Conservation (phyloP, 768 basidiomycete genomes). For the Leccinum longicurvipes region DNA sequence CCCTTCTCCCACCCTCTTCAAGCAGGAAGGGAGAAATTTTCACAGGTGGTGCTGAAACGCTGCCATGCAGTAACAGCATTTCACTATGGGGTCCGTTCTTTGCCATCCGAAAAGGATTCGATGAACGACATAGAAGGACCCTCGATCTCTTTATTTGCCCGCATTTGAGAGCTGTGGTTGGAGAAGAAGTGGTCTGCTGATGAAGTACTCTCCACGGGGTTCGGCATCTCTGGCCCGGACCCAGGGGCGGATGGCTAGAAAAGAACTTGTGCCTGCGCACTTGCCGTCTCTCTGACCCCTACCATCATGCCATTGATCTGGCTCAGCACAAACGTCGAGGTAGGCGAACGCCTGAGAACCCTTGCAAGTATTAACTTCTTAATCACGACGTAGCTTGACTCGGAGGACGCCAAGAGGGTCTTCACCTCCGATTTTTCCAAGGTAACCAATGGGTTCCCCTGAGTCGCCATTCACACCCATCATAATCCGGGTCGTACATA, state of each 20-base stretch:
- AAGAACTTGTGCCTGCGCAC: background rate
- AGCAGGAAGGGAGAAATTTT: no score
- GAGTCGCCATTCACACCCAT: background rate
- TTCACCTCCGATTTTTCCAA: constrained; percentile 54
- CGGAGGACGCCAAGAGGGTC: constrained; percentile 30
- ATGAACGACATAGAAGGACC: no score
- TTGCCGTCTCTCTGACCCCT: background rate
- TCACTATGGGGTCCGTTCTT: no score
- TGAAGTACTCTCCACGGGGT: no score
- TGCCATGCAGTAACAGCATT: no score
- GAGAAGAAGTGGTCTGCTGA: no score
- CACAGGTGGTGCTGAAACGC: no score
- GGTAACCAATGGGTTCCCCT: constrained; percentile 32
- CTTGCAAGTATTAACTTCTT: background rate
- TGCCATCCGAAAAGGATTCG: no score
- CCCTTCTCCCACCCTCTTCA: no score
- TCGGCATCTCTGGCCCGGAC: no score
- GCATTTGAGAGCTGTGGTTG: no score
- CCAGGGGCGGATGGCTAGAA: background rate
- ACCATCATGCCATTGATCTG: constrained; percentile 36
- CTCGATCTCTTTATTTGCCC: no score
- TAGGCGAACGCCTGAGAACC: constrained; percentile 6
- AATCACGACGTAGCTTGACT: constrained; percentile 7
- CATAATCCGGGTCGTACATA: background rate
- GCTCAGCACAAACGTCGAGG: constrained; percentile 39